Conservation (phyloP, 2,329 filamentous ascomycete species). For the Huntiella savannae region DNA sequence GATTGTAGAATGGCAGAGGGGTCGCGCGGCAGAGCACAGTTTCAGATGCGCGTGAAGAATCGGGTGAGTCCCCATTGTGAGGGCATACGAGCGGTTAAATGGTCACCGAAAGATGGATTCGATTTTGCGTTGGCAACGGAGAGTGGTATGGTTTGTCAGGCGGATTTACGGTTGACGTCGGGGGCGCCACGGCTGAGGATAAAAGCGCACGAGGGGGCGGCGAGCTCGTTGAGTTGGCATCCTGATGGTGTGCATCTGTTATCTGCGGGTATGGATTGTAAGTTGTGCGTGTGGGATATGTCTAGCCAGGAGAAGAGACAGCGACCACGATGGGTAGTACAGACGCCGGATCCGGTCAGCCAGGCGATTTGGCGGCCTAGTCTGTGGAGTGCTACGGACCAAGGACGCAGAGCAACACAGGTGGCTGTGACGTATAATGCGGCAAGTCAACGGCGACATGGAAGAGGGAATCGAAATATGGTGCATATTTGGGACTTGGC, state of each 20-base stretch:
- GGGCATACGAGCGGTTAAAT: constrained; percentile 41
- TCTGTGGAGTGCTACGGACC: constrained; percentile 44
- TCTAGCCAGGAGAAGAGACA: constrained; percentile 42
- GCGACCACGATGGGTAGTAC: constrained; percentile 43
- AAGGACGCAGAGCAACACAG: constrained; percentile 40
- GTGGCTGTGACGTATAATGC: constrained; percentile 44
- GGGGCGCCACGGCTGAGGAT: constrained; percentile 33
- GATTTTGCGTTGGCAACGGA: constrained; percentile 47
- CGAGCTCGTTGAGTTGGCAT: constrained; percentile 45
- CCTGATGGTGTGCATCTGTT: constrained; percentile 47
- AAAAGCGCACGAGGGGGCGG: constrained; percentile 41
- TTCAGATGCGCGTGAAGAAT: constrained; percentile 29
- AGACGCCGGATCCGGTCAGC: constrained; percentile 39
- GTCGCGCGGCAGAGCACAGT: constrained; percentile 20
- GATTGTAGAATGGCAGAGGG: constrained; percentile 34
- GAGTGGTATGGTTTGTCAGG: constrained; percentile 41
- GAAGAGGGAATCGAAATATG: constrained; percentile 24
- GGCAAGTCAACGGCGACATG: constrained; percentile 31
- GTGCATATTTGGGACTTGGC: constrained; percentile 54
- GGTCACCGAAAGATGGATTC: constrained; percentile 42
- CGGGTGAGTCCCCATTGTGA: constrained; percentile 33
- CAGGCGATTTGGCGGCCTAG: constrained; percentile 44
- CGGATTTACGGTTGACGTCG: constrained; percentile 38
- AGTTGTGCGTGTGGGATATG: constrained; percentile 47
- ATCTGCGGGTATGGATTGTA: constrained; percentile 42